Evolutionary conservation across 805 yeast genomes (phyloP), one percentile per base, ranked within the genome.

Genomic region (Kazachstania kunashirensis): DNA sequence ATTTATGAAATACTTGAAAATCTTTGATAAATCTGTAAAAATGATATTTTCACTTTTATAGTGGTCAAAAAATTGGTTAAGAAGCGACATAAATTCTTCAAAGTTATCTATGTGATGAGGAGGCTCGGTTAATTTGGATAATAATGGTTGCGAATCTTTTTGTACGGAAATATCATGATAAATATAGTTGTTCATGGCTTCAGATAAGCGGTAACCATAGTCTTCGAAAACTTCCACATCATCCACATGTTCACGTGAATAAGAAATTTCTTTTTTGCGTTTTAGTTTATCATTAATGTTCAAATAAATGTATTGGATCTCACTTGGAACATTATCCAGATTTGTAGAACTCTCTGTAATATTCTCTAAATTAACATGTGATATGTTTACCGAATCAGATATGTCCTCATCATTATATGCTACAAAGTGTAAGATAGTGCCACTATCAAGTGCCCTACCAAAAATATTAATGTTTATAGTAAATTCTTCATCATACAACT

Each of bases 161-260:
- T 6, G 10, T 14, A 13, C 30, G 4, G 13, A 7, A 2, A 5
- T 24, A 30, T 19, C 16, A 8, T 10, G 8, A 1, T 11, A 11
- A 20, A 51, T 14, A 19, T 39, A 36, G 0, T 38, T 26, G 33
- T 55, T 55, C 35, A 53, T 41, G 0, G 44, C 34, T 24, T 47
- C 48, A 4, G 62, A 55, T 12, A 55, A 33, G 4, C 34, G 36
- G 33, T 49, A 53, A 3, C 61, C 62, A 39, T 48, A 51, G 2
- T 41, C 36, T 42, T 55, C 58, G 14, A 55, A 46, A 5, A 36
- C 18, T 20, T 47, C 44, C 29, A 40, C 39, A 13, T 48, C 50
- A 8, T 35, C 16, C n/a, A n/a, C n/a, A n/a, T n/a, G n/a, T n/a
- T n/a, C n/a, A n/a, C n/a, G n/a, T n/a, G n/a, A n/a, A n/a, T n/a